Evolutionary conservation across 2,329 filamentous ascomycete species (phyloP).

Genomic region (Ascosphaera apis): DNA sequence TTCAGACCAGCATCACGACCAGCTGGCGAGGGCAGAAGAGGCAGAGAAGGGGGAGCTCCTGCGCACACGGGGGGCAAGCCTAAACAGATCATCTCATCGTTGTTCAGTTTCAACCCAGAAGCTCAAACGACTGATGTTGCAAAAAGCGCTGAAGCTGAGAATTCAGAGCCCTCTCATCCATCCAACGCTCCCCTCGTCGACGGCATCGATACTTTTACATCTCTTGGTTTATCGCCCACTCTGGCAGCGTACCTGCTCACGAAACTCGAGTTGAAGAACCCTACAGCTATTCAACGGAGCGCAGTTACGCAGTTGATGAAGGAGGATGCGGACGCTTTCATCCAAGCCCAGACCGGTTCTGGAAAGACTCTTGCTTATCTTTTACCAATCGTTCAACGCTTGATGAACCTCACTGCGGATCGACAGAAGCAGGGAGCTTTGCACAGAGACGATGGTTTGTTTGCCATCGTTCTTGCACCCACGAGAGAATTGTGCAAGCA

Average conservation of each 20-base stretch:
- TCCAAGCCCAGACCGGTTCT: slow-evolving; percentile 91
- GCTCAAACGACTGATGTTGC: slow-evolving; percentile 15
- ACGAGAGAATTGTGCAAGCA: slow-evolving; percentile 89
- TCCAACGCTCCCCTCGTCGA: slow-evolving; percentile 78
- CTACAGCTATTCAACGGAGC: slow-evolving; percentile 84
- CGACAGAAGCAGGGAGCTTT: slow-evolving; percentile 29
- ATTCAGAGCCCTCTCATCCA: slow-evolving; percentile 37
- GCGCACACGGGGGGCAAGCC: slow-evolving; percentile 16
- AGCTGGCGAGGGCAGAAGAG: slow-evolving; percentile 3
- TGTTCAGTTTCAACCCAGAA: slow-evolving; percentile 81
- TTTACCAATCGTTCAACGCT: slow-evolving; percentile 70
- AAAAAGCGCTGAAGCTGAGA: slow-evolving; percentile 15
- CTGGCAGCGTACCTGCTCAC: slow-evolving; percentile 62
- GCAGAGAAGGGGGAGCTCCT: background rate
- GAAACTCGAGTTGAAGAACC: slow-evolving; percentile 72
- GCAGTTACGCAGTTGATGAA: slow-evolving; percentile 60
- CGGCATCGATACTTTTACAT: slow-evolving; percentile 67
- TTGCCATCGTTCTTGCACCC: slow-evolving; percentile 81
- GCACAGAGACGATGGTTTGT: slow-evolving; percentile 67
- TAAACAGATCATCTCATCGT: slow-evolving; percentile 57
- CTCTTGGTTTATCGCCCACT: slow-evolving; percentile 56
- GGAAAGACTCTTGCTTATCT: slow-evolving; percentile 96
- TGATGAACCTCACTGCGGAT: slow-evolving; percentile 39
- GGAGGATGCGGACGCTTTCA: slow-evolving; percentile 72
- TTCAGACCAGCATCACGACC: slow-evolving; percentile 11